These are phyloP conservation scores for Zopfia rhizophila DNA, from an alignment of 2,329 filamentous ascomycete genomes.

Conservation along the genomic window DNA sequence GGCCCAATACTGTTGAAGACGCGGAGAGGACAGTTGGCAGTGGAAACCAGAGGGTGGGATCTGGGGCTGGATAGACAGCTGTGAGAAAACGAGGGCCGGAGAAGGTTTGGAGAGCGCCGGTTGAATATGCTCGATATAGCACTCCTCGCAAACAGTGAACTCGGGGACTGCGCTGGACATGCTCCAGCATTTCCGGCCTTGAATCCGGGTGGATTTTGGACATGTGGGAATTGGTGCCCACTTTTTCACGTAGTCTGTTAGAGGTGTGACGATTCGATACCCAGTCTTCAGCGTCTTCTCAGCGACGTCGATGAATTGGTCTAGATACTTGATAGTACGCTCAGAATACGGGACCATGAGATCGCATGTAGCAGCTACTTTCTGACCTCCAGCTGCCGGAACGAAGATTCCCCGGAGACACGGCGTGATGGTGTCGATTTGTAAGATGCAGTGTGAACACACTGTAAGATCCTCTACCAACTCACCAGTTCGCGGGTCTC, in stretches of 20 bases:
- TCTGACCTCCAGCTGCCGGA: conserved; percentile 17
- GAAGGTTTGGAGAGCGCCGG: conserved; percentile 11
- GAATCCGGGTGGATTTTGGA: conserved; percentile 8
- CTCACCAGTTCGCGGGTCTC: conserved; percentile 20
- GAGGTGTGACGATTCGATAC: conserved; percentile 12
- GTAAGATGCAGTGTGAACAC: conserved; percentile 29
- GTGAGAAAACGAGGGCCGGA: conserved; percentile 8
- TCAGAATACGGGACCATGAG: conserved; percentile 18
- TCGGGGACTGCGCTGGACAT: conserved; percentile 18
- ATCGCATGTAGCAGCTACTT: conserved; percentile 31
- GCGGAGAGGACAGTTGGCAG: conserved; percentile 29
- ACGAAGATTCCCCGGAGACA: conserved; percentile 25
- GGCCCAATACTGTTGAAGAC: conserved; percentile 25
- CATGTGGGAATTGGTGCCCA: conserved; percentile 25
- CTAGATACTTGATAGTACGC: conserved; percentile 24
- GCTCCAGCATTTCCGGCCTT: conserved; percentile 14
- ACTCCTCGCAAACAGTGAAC: conserved; percentile 29
- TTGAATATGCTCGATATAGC: conserved; percentile 24
- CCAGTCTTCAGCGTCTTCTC: conserved; percentile 11
- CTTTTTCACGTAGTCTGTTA: conserved; percentile 19
- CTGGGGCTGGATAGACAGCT: conserved; percentile 2
- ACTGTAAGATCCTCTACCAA: conserved; percentile 31
- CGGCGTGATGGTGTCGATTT: conserved; percentile 26
- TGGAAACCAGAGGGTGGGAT: conserved; percentile 14
- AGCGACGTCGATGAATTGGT: conserved; percentile 19